These are phyloP conservation scores for Periconia sp. DNA, from an alignment of 2,329 filamentous ascomycete genomes.

Conservation along the genomic window DNA sequence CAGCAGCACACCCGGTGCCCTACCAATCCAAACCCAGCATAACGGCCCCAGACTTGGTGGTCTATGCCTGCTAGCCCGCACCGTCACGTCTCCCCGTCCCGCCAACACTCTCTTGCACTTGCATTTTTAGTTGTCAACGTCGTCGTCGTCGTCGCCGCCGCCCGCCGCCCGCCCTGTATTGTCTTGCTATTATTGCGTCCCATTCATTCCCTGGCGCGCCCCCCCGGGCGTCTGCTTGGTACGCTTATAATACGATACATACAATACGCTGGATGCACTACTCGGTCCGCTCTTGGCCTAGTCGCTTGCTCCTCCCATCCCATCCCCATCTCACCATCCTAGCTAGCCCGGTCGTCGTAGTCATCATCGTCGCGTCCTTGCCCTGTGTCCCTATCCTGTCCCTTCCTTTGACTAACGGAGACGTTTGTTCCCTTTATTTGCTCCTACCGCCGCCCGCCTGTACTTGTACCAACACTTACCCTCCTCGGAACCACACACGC, in stretches of 20 bases:
- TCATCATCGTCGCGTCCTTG: slow-evolving; percentile 5
- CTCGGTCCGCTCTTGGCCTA: slow-evolving; percentile 2
- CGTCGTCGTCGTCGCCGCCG: not conserved
- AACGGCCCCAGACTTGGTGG: not conserved
- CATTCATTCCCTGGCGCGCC: not conserved
- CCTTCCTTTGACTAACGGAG: not conserved
- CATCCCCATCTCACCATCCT: slow-evolving; percentile 3
- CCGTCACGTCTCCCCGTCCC: not conserved
- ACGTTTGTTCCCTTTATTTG: slow-evolving; percentile 18
- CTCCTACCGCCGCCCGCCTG: slow-evolving; percentile 1
- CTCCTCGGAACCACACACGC: slow-evolving; percentile 30
- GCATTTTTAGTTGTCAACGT: not conserved
- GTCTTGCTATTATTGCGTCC: not conserved
- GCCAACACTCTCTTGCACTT: not conserved
- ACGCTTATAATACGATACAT: not conserved
- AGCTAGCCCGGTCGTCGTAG: slow-evolving; percentile 4
- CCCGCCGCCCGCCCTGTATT: not conserved
- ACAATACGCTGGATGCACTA: not conserved
- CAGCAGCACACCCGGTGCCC: not conserved
- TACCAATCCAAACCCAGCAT: not conserved
- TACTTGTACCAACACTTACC: slow-evolving; percentile 3
- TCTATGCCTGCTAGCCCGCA: not conserved
- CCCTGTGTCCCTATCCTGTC: not conserved
- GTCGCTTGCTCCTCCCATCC: slow-evolving; percentile 3
- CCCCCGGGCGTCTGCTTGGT: not conserved